Evolutionary conservation across 805 yeast species (phyloP).

Genomic region (Metschnikowia kunwiensis): DNA sequence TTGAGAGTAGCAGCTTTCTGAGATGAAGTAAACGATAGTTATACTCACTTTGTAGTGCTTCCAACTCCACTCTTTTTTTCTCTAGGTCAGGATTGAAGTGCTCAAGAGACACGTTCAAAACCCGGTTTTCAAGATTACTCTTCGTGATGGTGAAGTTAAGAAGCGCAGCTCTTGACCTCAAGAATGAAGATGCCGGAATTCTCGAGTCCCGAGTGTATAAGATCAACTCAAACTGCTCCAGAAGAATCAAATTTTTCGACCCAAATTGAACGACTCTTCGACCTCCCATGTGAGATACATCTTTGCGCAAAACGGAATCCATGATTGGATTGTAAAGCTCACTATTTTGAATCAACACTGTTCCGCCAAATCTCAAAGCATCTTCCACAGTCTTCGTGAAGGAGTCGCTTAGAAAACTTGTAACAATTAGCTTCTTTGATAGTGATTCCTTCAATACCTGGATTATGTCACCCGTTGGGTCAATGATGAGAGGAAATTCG

Average conservation of each 20-base stretch:
- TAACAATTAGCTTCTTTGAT: conserved; percentile 41
- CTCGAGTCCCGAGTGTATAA: conserved; percentile 60
- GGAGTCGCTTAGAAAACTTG: conserved; percentile 71
- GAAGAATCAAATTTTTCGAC: conserved; percentile 59
- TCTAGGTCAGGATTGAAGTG: conserved; percentile 67
- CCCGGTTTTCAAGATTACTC: conserved; percentile 59
- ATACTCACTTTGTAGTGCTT: conserved; percentile 58
- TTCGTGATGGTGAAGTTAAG: conserved; percentile 74
- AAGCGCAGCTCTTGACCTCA: conserved; percentile 59
- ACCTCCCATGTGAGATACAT: conserved; percentile 65
- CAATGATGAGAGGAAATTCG: conserved; percentile 59
- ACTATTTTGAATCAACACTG: conserved; percentile 70
- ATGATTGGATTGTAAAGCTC: conserved; percentile 78
- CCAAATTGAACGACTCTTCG: conserved; percentile 61
- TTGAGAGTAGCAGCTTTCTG: conserved; percentile 56
- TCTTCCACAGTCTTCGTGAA: conserved; percentile 71
- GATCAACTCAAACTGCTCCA: conserved; percentile 58
- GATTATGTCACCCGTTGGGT: conserved; percentile 49
- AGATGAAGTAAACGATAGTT: conserved; percentile 49
- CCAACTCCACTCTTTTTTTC: conserved; percentile 49
- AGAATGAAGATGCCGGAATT: conserved; percentile 46
- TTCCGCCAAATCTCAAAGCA: conserved; percentile 79
- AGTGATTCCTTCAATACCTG: conserved; percentile 34
- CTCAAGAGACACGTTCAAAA: conserved; percentile 54
- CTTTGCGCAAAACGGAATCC: conserved; percentile 57